Evolutionary conservation across 331 rosid species (phyloP), one percentile per base, ranked within the genome.

Genomic region (Malus hybrid): DNA sequence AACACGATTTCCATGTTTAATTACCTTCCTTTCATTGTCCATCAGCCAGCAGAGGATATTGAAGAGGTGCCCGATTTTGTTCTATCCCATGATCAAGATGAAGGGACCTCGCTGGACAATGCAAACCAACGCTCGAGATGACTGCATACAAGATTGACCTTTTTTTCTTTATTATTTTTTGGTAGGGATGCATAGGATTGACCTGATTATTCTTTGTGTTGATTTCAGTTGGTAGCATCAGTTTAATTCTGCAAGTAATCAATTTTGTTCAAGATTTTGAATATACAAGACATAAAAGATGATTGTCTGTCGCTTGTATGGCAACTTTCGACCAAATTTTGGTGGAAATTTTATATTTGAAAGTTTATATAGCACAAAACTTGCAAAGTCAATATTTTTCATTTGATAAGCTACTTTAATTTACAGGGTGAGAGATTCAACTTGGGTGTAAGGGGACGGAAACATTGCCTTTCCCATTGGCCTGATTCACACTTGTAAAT

Each of bases 41-140:
- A 66, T 79, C 77, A 89, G 95, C 90, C 97, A 75, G 90, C 86
- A 67, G 89, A 86, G 65, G 88, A 87, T 58, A 88, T 89, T 39
- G 95, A 91, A 44, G 88, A 73, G 81, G 93, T 88, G 68, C 91
- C 87, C 22, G 86, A 86, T 77, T 76, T 88, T 48, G 46, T 77
- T 72, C 80, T 85, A 62, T 66, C 81, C 30, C 83, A 44, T 46
- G 71, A 74, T 61, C 75, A 70, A 70, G 88, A 82, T 36, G 70
- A 63, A 44, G 77, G 62, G 60, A 74, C 29, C 15, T 52, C 48
- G 5, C 6, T 0, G 44, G 77, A 74, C 32, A 44, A 29, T 77
- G 76, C 66, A 82, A 74, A 61, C 66, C 18, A 24, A 55, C 8
- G 66, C 69, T 75, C 65, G 62, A 26, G 69, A 44, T 71, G 56